Percentiles rank a stretch among this genome's conserved stretches.
Conservation (phyloP, 441 rosid species). For the Arabidopsis hybrid region DNA sequence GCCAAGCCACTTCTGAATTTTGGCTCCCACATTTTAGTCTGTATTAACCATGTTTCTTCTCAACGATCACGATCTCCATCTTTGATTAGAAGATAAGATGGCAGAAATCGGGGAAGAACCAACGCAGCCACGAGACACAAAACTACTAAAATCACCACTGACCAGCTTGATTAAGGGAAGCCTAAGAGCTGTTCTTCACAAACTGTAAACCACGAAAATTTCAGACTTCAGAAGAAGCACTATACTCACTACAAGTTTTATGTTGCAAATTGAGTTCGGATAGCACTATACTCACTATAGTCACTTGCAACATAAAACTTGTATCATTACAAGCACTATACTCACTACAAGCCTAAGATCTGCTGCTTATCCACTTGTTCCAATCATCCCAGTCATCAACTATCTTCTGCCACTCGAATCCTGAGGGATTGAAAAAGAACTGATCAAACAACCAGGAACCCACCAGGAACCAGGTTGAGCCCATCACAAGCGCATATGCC, state of each 20-base stretch:
- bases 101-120: slow-evolving; percentile 63
- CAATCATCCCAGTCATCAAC: slow-evolving; percentile 99
- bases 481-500: slow-evolving; percentile 59
- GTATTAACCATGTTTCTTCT: not conserved
- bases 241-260: too few relatives aligned
- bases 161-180: slow-evolving; percentile 75
- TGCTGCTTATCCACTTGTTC: slow-evolving; percentile 89
- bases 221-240: too few relatives aligned
- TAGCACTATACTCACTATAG: too few relatives aligned
- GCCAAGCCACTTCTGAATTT: too few relatives aligned
- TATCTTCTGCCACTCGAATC: slow-evolving; percentile 96
- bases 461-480: slow-evolving; percentile 94
- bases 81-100: slow-evolving; percentile 52
- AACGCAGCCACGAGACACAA: slow-evolving; percentile 68
- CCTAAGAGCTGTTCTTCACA: slow-evolving; percentile 82
- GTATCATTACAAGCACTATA: too few relatives aligned
- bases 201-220: slow-evolving; percentile 50
- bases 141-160: slow-evolving; percentile 63
- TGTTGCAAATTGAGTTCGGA: too few relatives aligned
- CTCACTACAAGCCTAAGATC: too few relatives aligned
- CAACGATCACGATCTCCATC: slow-evolving; percentile 39
- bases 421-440: slow-evolving; percentile 87
- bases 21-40: not conserved
- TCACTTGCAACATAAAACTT: too few relatives aligned
- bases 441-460: slow-evolving; percentile 80